Conservation (phyloP, 2,329 filamentous ascomycete genomes). For the Curvularia hawaiiensis region DNA sequence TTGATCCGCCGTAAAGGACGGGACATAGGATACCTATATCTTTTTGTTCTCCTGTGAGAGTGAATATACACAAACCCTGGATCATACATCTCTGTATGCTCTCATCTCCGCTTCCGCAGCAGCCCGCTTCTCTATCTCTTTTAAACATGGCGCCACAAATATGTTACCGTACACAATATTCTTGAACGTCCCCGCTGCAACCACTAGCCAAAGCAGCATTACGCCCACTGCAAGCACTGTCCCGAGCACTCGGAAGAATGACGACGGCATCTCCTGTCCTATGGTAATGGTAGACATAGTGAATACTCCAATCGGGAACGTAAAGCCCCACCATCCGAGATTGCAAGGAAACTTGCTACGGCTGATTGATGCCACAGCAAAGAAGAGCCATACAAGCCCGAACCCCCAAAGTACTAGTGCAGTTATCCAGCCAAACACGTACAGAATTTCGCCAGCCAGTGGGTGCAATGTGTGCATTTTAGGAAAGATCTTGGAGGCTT, state of each 20-base stretch:
- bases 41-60: neutral
- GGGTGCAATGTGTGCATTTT: conserved; percentile 43
- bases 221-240: conserved; percentile 56
- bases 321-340: conserved; percentile 67
- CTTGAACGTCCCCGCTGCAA: conserved; percentile 55
- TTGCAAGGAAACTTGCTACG: conserved; percentile 60
- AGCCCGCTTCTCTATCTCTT: conserved; percentile 31
- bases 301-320: conserved; percentile 61
- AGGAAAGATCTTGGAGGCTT: conserved; percentile 51
- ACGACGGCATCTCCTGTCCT: conserved; percentile 58
- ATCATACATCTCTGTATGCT: conserved; percentile 3
- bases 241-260: conserved; percentile 61
- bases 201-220: conserved; percentile 60
- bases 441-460: conserved; percentile 59
- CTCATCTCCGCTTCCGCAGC: neutral
- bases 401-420: conserved; percentile 62
- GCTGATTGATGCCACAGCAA: conserved; percentile 56
- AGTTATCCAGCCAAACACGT: conserved; percentile 60
- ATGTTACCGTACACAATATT: conserved; percentile 56
- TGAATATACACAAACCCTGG: neutral
- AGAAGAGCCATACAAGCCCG: conserved; percentile 60
- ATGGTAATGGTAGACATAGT: conserved; percentile 51
- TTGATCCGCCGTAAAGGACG: neutral
- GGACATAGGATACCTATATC: neutral
- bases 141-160: conserved; percentile 60